These are phyloP conservation scores for Ceratocystis papillata DNA, from an alignment of 2,329 filamentous ascomycete species.

Conservation along the genomic window DNA sequence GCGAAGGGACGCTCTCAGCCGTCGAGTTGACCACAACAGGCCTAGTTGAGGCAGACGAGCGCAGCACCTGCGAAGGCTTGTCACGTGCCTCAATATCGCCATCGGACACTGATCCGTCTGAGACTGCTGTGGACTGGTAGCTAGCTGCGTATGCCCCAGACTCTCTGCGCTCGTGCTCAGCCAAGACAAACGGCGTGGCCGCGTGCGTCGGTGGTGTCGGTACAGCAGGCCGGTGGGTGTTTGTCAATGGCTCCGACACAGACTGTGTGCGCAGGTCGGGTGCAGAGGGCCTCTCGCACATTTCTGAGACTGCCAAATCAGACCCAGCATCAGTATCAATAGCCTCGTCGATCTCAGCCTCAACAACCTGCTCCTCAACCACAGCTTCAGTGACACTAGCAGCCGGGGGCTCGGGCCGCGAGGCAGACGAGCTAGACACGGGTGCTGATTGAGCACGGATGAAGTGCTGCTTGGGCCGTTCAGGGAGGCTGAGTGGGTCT, in stretches of 20 bases:
- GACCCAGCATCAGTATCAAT: neutral
- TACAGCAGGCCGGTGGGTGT: conserved; percentile 1
- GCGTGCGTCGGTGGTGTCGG: conserved; percentile 17
- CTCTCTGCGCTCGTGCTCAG: neutral
- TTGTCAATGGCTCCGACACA: neutral
- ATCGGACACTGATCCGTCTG: neutral
- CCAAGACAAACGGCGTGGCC: conserved; percentile 5
- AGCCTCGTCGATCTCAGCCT: neutral
- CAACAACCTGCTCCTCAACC: neutral
- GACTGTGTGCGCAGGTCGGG: neutral
- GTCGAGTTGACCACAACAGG: neutral
- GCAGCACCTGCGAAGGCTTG: neutral
- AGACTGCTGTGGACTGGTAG: neutral
- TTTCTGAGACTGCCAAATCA: neutral
- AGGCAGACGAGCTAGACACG: neutral
- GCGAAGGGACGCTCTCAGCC: neutral
- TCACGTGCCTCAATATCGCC: neutral
- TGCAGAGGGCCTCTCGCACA: neutral
- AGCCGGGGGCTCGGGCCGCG: neutral
- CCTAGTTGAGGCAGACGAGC: neutral
- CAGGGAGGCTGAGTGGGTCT: neutral
- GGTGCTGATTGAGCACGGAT: neutral
- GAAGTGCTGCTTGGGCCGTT: conserved; percentile 4
- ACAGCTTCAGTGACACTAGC: neutral
- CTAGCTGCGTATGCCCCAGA: neutral